Conservation (phyloP, 495 filamentous ascomycete species). For the Aspergillus diversus region DNA sequence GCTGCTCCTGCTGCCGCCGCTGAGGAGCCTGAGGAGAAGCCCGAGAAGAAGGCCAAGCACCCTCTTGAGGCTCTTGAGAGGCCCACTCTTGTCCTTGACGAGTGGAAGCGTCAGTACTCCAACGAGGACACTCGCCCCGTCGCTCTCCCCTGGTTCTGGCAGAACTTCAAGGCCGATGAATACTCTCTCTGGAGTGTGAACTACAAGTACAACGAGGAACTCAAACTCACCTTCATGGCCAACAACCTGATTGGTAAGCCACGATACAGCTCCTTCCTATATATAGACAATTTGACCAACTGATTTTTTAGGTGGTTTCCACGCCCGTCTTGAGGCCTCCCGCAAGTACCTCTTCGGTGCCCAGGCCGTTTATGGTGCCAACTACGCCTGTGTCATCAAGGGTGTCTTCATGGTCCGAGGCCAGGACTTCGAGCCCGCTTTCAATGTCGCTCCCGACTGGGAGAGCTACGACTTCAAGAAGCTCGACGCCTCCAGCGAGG, state of each 20-base stretch:
- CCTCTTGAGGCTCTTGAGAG: conserved; percentile 84
- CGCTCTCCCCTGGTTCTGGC: conserved; percentile 97
- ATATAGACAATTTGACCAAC: not conserved
- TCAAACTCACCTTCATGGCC: conserved; percentile 96
- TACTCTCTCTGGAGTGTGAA: conserved; percentile 90
- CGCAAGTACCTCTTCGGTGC: conserved; percentile 98
- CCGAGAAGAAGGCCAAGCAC: conserved; percentile 92
- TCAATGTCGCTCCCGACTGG: conserved; percentile 95
- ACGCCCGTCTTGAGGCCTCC: conserved; percentile 93
- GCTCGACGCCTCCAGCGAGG: conserved; percentile 83
- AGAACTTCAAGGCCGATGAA: conserved; percentile 87
- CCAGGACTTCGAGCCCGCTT: conserved; percentile 81
- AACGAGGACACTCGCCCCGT: conserved; percentile 84
- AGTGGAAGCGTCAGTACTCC: conserved; percentile 99
- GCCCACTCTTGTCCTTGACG: conserved; percentile 82
- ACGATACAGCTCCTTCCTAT: not conserved
- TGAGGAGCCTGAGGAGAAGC: conserved; percentile 64
- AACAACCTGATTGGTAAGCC: conserved; percentile 83
- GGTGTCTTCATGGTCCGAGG: conserved; percentile 95
- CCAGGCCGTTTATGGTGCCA: conserved; percentile 82
- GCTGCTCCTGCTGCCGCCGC: conserved; percentile 60
- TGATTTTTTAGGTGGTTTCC: conserved; percentile 74
- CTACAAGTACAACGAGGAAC: conserved; percentile 99
- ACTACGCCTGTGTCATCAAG: conserved; percentile 84
- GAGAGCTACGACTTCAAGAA: conserved; percentile 96